Evolutionary conservation across 495 filamentous ascomycete genomes (phyloP), one percentile per base, ranked within the genome.

Genomic region (Podospora bellae-mahoneyi): DNA sequence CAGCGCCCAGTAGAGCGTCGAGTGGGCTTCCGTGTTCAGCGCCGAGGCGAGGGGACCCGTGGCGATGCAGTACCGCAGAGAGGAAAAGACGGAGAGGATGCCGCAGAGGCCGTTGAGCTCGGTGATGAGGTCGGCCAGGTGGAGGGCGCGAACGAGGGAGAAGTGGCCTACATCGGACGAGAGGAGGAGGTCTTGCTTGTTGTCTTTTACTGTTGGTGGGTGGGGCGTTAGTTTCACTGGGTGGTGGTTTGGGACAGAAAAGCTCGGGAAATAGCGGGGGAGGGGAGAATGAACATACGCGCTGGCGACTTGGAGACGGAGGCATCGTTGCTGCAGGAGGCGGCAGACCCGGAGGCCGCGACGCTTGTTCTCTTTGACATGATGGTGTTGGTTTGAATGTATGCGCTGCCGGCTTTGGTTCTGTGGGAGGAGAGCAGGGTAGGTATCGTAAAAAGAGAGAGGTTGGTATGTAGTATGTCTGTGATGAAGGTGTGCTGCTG

Each of bases 81-180:
- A 97, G 18, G 94, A 93, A 82, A 98, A 92, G 75, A 99, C 86
- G 72, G 95, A 97, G 88, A 97, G 92, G 76, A 96, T 87, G 53
- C 90, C 90, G 80, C 90, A 93, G 78, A 91, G 88, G 68, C 90
- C 93, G 78, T 99, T 99, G 58, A 98, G 80, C 75, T 96, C 93
- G 28, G 95, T 99, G 72, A 99, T 96, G 56, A 96, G 82, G 80
- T 99, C 95, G 19, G 95, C 95, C 67, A 98, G 87, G 76, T 99
- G 95, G 68, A 98, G 84, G 67, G 94, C 92, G 76, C 90, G 92
- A 66, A 87, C 75, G 68, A 87, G 77, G 27, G 83, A 83, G 76
- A 87, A 87, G 75, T 97, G 93, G 26, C 92, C 92, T 34, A 87
- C 85, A 60, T 92, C 87, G 64, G 87, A 81, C 28, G 87, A 87